phyloP scores from a whole-genome alignment of 805 yeast species.

The Yamadazyma sp. region DNA sequence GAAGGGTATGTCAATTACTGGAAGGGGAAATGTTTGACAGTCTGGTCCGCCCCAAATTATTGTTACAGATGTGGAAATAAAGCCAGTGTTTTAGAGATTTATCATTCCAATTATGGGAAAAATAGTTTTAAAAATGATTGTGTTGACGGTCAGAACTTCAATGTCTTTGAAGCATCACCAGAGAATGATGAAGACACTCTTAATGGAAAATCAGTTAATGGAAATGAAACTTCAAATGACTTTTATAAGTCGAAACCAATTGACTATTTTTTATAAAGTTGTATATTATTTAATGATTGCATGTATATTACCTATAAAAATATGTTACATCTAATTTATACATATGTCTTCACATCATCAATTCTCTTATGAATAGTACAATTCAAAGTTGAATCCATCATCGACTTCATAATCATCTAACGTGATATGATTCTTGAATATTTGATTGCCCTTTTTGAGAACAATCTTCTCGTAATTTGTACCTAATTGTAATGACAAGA shows the following conservation, averaged over 20 bases:
- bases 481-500: slow-evolving; percentile 80
- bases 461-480: slow-evolving; percentile 62
- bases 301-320: too few relatives aligned
- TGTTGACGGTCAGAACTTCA: slow-evolving; percentile 64
- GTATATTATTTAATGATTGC: too few relatives aligned
- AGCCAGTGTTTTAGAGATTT: slow-evolving; percentile 92
- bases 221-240: slow-evolving; percentile 18
- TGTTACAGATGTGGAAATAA: slow-evolving; percentile 96
- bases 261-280: slow-evolving; percentile 46
- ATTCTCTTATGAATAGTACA: slow-evolving; percentile 70
- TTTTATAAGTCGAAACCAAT: slow-evolving; percentile 31
- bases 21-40: slow-evolving; percentile 88
- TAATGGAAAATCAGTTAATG: slow-evolving; percentile 40
- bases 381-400: slow-evolving; percentile 81
- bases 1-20: slow-evolving; percentile 94
- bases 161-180: slow-evolving; percentile 96
- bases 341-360: too few relatives aligned
- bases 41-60: slow-evolving; percentile 98
- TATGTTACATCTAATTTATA: too few relatives aligned
- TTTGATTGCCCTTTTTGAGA: slow-evolving; percentile 80
- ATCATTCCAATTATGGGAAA: slow-evolving; percentile 43
- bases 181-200: slow-evolving; percentile 68
- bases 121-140: slow-evolving; percentile 11
- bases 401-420: slow-evolving; percentile 94
- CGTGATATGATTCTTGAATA: slow-evolving; percentile 84